Evolutionary conservation across 1,139 yeast genomes (phyloP), one percentile per base, ranked within the genome.

Genomic region (Yarrowia galli): DNA sequence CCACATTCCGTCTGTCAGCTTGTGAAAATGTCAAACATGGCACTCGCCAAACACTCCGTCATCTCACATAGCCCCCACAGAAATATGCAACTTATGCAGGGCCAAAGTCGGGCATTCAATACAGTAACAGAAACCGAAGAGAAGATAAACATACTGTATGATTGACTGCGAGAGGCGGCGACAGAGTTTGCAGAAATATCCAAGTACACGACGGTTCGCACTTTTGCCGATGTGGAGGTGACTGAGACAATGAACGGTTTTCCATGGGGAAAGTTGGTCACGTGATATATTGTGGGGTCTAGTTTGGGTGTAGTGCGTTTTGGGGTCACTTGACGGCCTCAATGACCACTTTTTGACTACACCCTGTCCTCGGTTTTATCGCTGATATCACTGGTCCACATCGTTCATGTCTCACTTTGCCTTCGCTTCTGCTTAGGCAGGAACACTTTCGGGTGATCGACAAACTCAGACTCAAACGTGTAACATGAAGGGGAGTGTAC

Each of bases 131-230:
- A 28, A 25, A 28, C 32, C 8, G 32, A 28, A n/a, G 6, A 48
- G 12, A n/a, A 49, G 38, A 49, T 49, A 18, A 49, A 35, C 40
- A 20, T 18, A 16, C 32, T n/a, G 22, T 46, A 36, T 28, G 32
- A 28, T 28, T 28, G 32, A 28, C 32, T 48, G 38, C 2, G 32
- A n/a, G n/a, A n/a, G n/a, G 38, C 53, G 2, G 9, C 3, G 25
- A 32, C 23, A 51, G 58, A 51, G 60, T 53, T 53, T 23, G 43
- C 42, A 20, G 16, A 53, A 53, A 53, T 53, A 9, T 53, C 45
- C 60, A 53, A 53, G 45, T 36, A 53, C 32, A 2, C 43, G 60
- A n/a, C 32, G 45, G 60, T 22, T 23, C 60, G 60, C 60, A 53
- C 60, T 53, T 53, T 35, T 22, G 2, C 13, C 13, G 7, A 13